phyloP scores from a whole-genome alignment of 139 green algal genomes.

The Picochlorum sp. region DNA sequence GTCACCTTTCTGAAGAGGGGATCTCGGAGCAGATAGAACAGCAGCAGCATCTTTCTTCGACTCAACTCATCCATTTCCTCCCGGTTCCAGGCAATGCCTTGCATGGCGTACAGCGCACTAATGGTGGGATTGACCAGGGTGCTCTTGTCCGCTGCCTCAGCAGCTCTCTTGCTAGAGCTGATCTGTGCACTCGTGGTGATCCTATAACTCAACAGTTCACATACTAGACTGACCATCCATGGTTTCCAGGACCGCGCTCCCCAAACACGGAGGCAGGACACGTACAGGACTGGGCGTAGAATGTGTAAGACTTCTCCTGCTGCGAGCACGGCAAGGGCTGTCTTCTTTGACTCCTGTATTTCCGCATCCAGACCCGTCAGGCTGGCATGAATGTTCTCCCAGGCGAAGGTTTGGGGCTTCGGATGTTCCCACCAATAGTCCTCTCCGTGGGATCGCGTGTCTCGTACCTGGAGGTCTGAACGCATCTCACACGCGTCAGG shows the following conservation, averaged over 20 bases:
- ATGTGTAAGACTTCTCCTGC: slow-evolving; percentile 60
- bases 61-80: slow-evolving; percentile 15
- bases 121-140: slow-evolving; percentile 4
- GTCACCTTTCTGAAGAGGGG: slow-evolving; percentile 13
- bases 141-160: slow-evolving; percentile 6
- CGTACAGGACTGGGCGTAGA: slow-evolving; percentile 62
- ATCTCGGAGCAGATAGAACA: slow-evolving; percentile 8
- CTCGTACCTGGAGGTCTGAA: too few species aligned
- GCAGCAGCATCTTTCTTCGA: slow-evolving; percentile 7
- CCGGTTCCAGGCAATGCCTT: slow-evolving; percentile 9
- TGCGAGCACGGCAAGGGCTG: slow-evolving; percentile 38
- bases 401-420: not conserved
- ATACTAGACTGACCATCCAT: slow-evolving; percentile 38
- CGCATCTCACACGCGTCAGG: too few species aligned
- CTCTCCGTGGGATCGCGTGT: too few species aligned
- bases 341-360: not conserved
- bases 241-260: slow-evolving; percentile 46
- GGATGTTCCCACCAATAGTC: not conserved
- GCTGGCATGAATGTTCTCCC: not conserved
- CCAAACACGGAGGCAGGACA: slow-evolving; percentile 39
- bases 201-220: slow-evolving; percentile 39
- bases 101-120: slow-evolving; percentile 15
- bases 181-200: slow-evolving; percentile 8
- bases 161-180: not conserved
- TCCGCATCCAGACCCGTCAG: not conserved